These are phyloP conservation scores for Platanthera guangdongensis DNA, from an alignment of 106 monocot genomes.

Conservation along the genomic window DNA sequence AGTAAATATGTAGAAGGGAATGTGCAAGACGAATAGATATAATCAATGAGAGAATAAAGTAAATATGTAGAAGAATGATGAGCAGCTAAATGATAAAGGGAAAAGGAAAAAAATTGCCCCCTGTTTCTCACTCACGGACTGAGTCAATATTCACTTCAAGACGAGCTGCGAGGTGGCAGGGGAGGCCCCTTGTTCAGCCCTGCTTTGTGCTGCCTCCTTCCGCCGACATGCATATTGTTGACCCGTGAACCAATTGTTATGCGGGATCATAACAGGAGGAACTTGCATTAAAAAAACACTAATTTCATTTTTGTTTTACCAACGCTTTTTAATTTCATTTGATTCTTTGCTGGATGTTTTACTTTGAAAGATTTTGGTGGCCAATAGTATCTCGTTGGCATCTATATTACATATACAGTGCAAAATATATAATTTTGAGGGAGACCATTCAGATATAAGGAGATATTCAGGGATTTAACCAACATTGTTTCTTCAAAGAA, in stretches of 20 bases:
- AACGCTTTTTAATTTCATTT: too few species aligned
- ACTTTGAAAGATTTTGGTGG: too few species aligned
- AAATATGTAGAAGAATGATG: neutral
- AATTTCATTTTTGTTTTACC: too few species aligned
- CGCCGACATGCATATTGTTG: too few species aligned
- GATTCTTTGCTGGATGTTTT: too few species aligned
- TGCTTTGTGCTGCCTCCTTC: too few species aligned
- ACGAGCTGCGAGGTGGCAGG: constrained; percentile 87
- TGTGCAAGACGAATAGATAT: neutral
- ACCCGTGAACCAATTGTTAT: too few species aligned
- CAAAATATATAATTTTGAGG: neutral
- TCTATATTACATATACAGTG: neutral
- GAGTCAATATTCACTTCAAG: constrained; percentile 86
- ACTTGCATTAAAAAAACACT: too few species aligned
- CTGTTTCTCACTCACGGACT: constrained; percentile 41
- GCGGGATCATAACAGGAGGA: too few species aligned
- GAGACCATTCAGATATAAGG: neutral
- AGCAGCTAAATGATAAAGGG: neutral
- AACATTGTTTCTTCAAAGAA: neutral
- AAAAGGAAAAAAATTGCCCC: neutral
- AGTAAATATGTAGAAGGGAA: neutral
- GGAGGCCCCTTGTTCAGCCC: constrained; percentile 10
- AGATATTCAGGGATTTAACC: neutral
- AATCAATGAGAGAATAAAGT: neutral
- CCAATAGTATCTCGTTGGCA: too few species aligned